Evolutionary conservation across 352 stramenopile species (phyloP).

Genomic region (Pythium diclinum): DNA sequence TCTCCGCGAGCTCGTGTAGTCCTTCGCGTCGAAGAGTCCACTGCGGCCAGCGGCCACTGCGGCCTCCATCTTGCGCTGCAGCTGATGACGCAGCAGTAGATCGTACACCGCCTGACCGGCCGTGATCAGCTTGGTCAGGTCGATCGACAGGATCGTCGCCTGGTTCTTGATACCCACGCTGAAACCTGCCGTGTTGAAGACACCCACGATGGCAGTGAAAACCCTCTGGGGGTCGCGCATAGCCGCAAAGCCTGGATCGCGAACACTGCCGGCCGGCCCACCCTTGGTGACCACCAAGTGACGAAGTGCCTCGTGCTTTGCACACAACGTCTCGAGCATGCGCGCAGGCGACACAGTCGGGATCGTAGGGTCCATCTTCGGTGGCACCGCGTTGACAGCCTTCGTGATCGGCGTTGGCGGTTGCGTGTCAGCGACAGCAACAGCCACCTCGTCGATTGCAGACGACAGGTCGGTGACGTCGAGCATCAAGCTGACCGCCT

Average conservation of each 20-base stretch:
- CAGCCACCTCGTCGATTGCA: not conserved
- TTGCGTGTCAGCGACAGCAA: not conserved
- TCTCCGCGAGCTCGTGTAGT: slow-evolving; percentile 6
- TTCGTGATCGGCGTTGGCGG: not conserved
- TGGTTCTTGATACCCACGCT: not conserved
- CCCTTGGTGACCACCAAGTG: not conserved
- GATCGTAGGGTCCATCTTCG: slow-evolving; percentile 2
- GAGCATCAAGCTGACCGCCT: not conserved
- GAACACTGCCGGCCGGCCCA: not conserved
- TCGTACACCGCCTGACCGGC: slow-evolving; percentile 9
- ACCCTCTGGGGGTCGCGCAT: slow-evolving; percentile 1
- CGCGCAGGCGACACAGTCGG: not conserved
- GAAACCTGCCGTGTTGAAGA: slow-evolving; percentile 19
- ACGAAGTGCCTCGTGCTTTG: slow-evolving; percentile 11
- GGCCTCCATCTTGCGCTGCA: not conserved
- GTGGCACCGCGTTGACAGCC: slow-evolving; percentile 6
- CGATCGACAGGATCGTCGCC: not conserved
- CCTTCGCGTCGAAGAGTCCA: too few relatives aligned
- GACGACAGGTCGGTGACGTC: not conserved
- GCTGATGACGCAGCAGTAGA: slow-evolving; percentile 8
- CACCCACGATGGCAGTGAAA: slow-evolving; percentile 2
- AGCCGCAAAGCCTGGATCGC: slow-evolving; percentile 12
- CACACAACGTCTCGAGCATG: slow-evolving; percentile 1
- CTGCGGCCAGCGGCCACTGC: too few relatives aligned
- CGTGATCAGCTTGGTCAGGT: not conserved